Base-by-base conservation (phyloP, 495 filamentous ascomycete species). In the Aspergillus sparsus region DNA sequence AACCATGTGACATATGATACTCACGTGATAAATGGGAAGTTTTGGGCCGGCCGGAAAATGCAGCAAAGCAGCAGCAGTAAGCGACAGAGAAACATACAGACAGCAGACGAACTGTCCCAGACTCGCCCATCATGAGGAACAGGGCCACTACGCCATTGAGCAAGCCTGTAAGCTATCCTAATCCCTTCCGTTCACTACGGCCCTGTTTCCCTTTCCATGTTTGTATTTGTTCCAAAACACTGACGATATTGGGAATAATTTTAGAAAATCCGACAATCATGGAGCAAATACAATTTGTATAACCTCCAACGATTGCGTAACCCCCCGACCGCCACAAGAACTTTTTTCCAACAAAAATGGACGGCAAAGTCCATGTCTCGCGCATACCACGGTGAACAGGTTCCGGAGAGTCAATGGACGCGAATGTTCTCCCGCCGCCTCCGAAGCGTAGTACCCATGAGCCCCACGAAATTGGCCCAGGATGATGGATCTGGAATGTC, bases 271-370 rank as follows among this genome's bases (percentile, higher is more conserved):
- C 89, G 94, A 61, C 91, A 93, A 82, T 92, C 90, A 82, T 97
- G 93, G 95, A 95, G 91, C 78, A 96, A 96, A 76, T 93, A 91
- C 81, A 97, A 95, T 68, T 81, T 98, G 62, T 98, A 89, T 83
- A 97, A 97, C 79, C 75, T 98, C 61, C 68, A 74, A 32, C 80
- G 80, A 57, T 72, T 83, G 49, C 69, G 74, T 55, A 65, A 65
- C 44, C 77, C 79, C 21, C 63, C 46, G 3, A 74, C 71, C 47
- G 55, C 60, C 12, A 68, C 61, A 9, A 73, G 74, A 45, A 97
- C 92, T 49, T 93, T 89, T 79, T 98, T 95, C 84, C 94, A 98
- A 80, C 94, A 98, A 71, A 98, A 97, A 89, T 98, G 92, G 92
- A 67, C 68, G 0, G 89, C 93, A 59, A 98, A 98, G 73, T 83